Conservation (phyloP, 352 stramenopile genomes). For the Phytophthora meadii region DNA sequence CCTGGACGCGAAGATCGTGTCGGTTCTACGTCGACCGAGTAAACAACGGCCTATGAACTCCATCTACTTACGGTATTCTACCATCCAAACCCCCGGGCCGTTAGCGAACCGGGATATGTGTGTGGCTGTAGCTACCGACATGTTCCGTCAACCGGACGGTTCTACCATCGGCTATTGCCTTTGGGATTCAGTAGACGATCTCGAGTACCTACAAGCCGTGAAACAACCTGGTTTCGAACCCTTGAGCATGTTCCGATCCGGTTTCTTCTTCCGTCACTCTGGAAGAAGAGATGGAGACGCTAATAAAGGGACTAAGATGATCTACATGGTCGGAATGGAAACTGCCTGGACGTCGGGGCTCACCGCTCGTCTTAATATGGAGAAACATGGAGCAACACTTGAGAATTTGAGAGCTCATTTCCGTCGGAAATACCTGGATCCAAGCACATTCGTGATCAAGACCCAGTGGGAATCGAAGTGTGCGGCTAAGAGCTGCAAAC, state of each 20-base stretch:
- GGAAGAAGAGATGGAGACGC: conserved; percentile 20
- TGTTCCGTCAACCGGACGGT: conserved; percentile 41
- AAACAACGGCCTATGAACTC: conserved; percentile 38
- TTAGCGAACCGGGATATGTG: conserved; percentile 48
- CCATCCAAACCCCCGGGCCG: conserved; percentile 41
- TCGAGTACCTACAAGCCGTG: conserved; percentile 15
- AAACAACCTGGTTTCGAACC: conserved; percentile 22
- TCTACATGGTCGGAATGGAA: conserved; percentile 59
- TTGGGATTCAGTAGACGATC: conserved; percentile 56
- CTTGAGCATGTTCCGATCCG: conserved; percentile 50
- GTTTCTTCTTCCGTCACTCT: conserved; percentile 52
- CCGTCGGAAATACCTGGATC: conserved; percentile 48
- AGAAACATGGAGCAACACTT: conserved; percentile 45
- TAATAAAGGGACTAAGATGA: conserved; percentile 50
- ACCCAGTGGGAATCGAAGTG: conserved; percentile 43
- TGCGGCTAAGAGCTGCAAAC: conserved; percentile 30
- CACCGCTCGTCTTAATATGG: conserved; percentile 42
- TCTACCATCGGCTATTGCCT: conserved; percentile 65
- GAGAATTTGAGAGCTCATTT: conserved; percentile 48
- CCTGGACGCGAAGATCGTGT: conserved; percentile 46
- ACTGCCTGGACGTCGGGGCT: conserved; percentile 33
- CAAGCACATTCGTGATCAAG: conserved; percentile 50
- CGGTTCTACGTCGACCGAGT: conserved; percentile 38
- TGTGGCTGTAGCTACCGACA: conserved; percentile 37
- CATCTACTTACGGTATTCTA: conserved; percentile 38